phyloP scores from a whole-genome alignment of 306 rosid genomes.

The Ormosia semicastrata region DNA sequence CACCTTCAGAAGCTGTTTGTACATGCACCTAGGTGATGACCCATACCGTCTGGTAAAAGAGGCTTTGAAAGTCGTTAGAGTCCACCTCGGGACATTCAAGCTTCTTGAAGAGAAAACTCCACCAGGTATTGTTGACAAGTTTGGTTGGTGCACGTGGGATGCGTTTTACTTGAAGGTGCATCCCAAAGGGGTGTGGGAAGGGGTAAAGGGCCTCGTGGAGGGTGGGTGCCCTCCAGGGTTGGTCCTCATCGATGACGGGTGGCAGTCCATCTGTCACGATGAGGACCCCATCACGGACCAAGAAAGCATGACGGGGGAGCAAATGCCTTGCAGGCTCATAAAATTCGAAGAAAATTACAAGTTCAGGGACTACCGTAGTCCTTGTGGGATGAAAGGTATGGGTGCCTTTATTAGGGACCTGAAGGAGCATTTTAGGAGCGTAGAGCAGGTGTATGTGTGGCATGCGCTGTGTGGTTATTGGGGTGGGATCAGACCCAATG shows the following conservation, averaged over 20 bases:
- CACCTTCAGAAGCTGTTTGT: slow-evolving; percentile 47
- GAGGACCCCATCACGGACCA: slow-evolving; percentile 38
- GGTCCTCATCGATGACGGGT: slow-evolving; percentile 72
- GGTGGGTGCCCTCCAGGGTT: slow-evolving; percentile 86
- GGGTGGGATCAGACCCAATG: slow-evolving; percentile 69
- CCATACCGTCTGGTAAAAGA: slow-evolving; percentile 50
- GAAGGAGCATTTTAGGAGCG: slow-evolving; percentile 55
- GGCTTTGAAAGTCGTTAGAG: slow-evolving; percentile 41
- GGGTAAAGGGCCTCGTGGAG: slow-evolving; percentile 52
- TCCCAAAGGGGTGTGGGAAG: slow-evolving; percentile 59
- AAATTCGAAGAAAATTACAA: slow-evolving; percentile 61
- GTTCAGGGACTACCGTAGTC: slow-evolving; percentile 44
- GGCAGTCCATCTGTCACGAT: slow-evolving; percentile 69
- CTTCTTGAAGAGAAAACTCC: slow-evolving; percentile 59
- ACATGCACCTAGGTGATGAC: slow-evolving; percentile 55
- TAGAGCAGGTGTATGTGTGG: slow-evolving; percentile 76
- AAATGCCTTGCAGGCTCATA: slow-evolving; percentile 64
- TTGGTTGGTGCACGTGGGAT: slow-evolving; percentile 93
- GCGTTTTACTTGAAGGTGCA: slow-evolving; percentile 76
- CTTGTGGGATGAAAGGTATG: slow-evolving; percentile 32
- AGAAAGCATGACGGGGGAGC: slow-evolving; percentile 62
- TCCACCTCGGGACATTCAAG: slow-evolving; percentile 57
- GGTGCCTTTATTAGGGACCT: slow-evolving; percentile 61
- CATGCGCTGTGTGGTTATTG: slow-evolving; percentile 82
- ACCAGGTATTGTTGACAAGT: slow-evolving; percentile 56